phyloP scores from a whole-genome alignment of 768 basidiomycete genomes.

The Lactarius akahatsu region DNA sequence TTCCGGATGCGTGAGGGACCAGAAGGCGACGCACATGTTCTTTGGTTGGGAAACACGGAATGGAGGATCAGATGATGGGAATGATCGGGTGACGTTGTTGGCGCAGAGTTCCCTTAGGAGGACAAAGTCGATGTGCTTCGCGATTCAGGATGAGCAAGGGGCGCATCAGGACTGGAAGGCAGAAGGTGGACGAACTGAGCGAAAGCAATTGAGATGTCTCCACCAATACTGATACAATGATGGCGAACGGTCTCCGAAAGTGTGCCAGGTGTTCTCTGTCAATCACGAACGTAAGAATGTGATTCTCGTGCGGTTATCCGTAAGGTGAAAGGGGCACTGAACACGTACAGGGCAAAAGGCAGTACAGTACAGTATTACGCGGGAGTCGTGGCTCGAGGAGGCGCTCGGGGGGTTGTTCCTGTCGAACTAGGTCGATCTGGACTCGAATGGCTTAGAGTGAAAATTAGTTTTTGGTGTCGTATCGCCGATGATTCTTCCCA shows the following conservation, averaged over 20 bases:
- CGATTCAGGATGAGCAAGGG: neutral
- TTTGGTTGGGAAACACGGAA: constrained; percentile 12
- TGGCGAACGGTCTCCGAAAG: neutral
- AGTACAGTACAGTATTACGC: neutral
- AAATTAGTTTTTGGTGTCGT: neutral
- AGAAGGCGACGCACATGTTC: constrained; percentile 76
- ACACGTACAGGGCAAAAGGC: constrained; percentile 15
- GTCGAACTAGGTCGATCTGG: neutral
- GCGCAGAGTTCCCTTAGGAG: constrained; percentile 17
- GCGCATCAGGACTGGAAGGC: constrained; percentile 21
- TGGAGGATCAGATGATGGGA: constrained; percentile 26
- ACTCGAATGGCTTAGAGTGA: neutral
- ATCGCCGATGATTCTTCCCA: neutral
- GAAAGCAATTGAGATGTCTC: neutral
- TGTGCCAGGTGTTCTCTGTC: constrained; percentile 2
- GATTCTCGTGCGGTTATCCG: constrained; percentile 14
- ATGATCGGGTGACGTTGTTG: constrained; percentile 1
- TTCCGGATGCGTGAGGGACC: constrained; percentile 71
- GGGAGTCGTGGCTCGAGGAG: neutral
- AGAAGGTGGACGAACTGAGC: constrained; percentile 18
- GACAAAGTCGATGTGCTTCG: constrained; percentile 13
- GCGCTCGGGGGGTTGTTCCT: neutral
- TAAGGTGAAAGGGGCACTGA: constrained; percentile 12
- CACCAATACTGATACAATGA: constrained; percentile 7
- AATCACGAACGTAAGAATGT: constrained; percentile 17